Base-by-base conservation (phyloP, 805 yeast species). In the Saccharomycopsis sp. region DNA sequence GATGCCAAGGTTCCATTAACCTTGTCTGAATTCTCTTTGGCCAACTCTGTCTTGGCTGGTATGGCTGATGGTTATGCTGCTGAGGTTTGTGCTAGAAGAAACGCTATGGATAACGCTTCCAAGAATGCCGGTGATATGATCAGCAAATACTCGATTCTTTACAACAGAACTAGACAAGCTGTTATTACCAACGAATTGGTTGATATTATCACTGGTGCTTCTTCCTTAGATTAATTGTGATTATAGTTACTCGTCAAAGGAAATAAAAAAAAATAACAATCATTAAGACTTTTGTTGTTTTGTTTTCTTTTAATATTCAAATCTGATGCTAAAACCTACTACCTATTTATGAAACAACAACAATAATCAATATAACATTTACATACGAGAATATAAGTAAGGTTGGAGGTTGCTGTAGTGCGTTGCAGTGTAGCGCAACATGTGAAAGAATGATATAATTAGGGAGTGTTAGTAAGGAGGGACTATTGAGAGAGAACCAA, bases 101-200 rank as follows among this genome's bases (percentile, higher is more conserved):
- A 90, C 74, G 98, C 99, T 68, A 93, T 93, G 99, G 99, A 93
- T 79, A 94, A 94, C 73, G 99, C 99, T 64, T 91, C 97, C 68
- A 93, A 94, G 94, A 93, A 93, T 74, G 99, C 99, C 64, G 97
- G 96, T 79, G 99, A 94, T 70, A 94, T 94, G 98, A 94, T 94
- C 74, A 85, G 83, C 79, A 87, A 83, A 73, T 93, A 89, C 87
- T 87, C 98, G 67, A 94, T 94, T 76, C 85, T 94, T 78, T 94
- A 94, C 81, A 94, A 94, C 92, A 93, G 99, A 85, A 87, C 97
- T 72, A 90, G 97, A 83, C 99, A 94, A 84, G 97, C 97, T 67
- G 97, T 92, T 73, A 93, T 93, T 72, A 92, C 98, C 78, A 94
- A 94, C 85, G 99, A 94, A 83, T 82, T 94, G 85, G 99, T 94